Conservation (phyloP, 257 asterid species). For the Solanum chilense region DNA sequence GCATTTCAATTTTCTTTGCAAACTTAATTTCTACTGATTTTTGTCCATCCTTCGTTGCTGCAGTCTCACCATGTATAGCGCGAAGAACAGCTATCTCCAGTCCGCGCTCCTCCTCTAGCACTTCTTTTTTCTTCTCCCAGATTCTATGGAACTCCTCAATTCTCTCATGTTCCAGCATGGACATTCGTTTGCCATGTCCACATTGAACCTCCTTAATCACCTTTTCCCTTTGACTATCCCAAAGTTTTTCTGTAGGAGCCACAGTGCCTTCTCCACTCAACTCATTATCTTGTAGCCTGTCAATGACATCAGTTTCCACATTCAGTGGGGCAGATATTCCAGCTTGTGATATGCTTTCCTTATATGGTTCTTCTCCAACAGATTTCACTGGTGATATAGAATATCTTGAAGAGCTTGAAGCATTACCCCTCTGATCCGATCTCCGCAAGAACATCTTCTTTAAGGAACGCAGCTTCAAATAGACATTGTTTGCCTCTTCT, state of each 20-base stretch:
- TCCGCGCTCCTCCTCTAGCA: slow-evolving; percentile 19
- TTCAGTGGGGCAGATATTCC: not conserved
- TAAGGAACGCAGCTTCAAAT: slow-evolving; percentile 34
- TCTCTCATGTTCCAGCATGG: slow-evolving; percentile 20
- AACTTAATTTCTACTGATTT: slow-evolving; percentile 22
- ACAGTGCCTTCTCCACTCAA: not conserved
- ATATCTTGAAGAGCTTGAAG: not conserved
- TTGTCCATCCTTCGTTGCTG: slow-evolving; percentile 17
- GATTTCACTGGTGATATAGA: slow-evolving; percentile 5
- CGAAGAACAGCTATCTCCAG: slow-evolving; percentile 29
- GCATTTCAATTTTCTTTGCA: slow-evolving; percentile 28
- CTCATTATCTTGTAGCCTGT: slow-evolving; percentile 2
- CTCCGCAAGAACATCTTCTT: slow-evolving; percentile 30
- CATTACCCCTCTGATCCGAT: not conserved
- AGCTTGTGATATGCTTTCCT: not conserved
- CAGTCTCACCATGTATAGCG: slow-evolving; percentile 12
- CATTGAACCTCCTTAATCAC: slow-evolving; percentile 12
- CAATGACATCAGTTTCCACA: slow-evolving; percentile 8
- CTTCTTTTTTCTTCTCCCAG: slow-evolving; percentile 29
- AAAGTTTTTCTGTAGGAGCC: not conserved
- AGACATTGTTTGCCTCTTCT: slow-evolving; percentile 37
- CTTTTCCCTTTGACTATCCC: slow-evolving; percentile 2
- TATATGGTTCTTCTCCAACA: slow-evolving; percentile 4
- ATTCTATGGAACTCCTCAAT: slow-evolving; percentile 21
- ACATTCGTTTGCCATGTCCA: slow-evolving; percentile 28